Conservation (phyloP, 1,139 yeast species). For the Candida buenavistaensis region DNA sequence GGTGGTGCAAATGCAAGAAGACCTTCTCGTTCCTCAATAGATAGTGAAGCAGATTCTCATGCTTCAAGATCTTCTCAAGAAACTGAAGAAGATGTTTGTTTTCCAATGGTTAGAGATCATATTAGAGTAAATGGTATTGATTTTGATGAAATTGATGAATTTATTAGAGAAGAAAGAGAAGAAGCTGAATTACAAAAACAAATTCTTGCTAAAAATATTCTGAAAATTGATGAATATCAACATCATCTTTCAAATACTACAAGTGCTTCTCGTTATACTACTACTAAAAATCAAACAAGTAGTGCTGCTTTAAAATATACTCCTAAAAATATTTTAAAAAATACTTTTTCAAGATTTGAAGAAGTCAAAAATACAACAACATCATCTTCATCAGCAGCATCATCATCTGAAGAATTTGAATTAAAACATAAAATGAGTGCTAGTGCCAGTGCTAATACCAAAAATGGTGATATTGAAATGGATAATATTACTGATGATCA, state of each 20-base stretch:
- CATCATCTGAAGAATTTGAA: constrained; percentile 12
- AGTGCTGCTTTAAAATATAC: constrained; percentile 64
- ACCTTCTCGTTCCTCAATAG: constrained; percentile 42
- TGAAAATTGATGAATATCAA: constrained; percentile 10
- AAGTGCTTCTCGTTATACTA: constrained; percentile 15
- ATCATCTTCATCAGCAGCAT: constrained; percentile 9
- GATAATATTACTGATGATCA: constrained; percentile 28
- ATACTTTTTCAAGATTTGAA: constrained; percentile 11
- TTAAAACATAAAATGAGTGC: constrained; percentile 6
- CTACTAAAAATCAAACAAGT: not conserved
- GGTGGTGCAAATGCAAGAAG: constrained; percentile 21
- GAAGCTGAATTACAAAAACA: constrained; percentile 30
- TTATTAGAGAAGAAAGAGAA: constrained; percentile 54
- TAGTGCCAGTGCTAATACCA: constrained; percentile 21
- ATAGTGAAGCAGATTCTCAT: constrained; percentile 68
- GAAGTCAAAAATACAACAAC: constrained; percentile 11
- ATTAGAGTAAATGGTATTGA: constrained; percentile 72
- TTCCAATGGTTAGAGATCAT: constrained; percentile 83
- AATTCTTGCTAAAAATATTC: constrained; percentile 24
- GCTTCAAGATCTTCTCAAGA: constrained; percentile 76
- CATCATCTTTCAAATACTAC: constrained; percentile 12
- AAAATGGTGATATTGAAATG: constrained; percentile 36
- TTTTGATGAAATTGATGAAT: constrained; percentile 77
- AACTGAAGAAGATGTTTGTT: constrained; percentile 97
- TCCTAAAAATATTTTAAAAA: constrained; percentile 41